phyloP scores from a whole-genome alignment of 2,329 filamentous ascomycete species.

The Clarireedia homoeocarpa region DNA sequence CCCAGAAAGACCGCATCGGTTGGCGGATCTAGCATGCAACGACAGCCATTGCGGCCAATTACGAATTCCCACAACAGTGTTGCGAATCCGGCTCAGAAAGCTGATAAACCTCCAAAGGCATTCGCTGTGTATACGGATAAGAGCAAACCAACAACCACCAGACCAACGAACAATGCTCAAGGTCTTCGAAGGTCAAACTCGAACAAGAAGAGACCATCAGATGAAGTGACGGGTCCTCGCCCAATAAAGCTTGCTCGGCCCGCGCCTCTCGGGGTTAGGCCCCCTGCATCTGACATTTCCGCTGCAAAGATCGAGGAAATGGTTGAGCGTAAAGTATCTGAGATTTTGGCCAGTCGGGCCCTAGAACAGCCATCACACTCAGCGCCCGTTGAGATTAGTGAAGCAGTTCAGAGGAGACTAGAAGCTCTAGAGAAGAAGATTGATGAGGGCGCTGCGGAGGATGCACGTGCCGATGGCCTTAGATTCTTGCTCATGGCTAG shows the following conservation, averaged over 20 bases:
- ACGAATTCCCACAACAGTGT: slow-evolving; percentile 69
- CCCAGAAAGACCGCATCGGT: slow-evolving; percentile 44
- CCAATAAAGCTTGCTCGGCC: slow-evolving; percentile 42
- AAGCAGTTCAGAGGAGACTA: slow-evolving; percentile 71
- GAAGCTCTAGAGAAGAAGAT: slow-evolving; percentile 84
- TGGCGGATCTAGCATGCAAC: slow-evolving; percentile 38
- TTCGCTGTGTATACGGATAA: slow-evolving; percentile 85
- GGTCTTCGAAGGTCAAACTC: slow-evolving; percentile 29
- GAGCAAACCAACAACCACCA: slow-evolving; percentile 37
- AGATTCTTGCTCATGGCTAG: slow-evolving; percentile 85
- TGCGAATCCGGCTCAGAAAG: slow-evolving; percentile 47
- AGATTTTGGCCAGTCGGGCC: slow-evolving; percentile 74
- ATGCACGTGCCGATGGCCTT: slow-evolving; percentile 71
- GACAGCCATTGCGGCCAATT: slow-evolving; percentile 75
- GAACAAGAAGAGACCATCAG: slow-evolving; percentile 29
- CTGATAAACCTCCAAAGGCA: slow-evolving; percentile 69
- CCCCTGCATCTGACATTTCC: slow-evolving; percentile 41
- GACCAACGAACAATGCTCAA: slow-evolving; percentile 21
- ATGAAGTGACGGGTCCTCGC: slow-evolving; percentile 29
- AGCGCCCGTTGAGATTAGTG: slow-evolving; percentile 49
- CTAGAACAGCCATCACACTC: slow-evolving; percentile 45
- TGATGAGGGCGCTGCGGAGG: slow-evolving; percentile 56
- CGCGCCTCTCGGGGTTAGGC: slow-evolving; percentile 20
- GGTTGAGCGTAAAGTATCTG: slow-evolving; percentile 84
- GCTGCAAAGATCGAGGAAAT: slow-evolving; percentile 79